These are phyloP conservation scores for Lachancea lanzarotensis DNA, from an alignment of 805 yeast genomes.

Conservation along the genomic window DNA sequence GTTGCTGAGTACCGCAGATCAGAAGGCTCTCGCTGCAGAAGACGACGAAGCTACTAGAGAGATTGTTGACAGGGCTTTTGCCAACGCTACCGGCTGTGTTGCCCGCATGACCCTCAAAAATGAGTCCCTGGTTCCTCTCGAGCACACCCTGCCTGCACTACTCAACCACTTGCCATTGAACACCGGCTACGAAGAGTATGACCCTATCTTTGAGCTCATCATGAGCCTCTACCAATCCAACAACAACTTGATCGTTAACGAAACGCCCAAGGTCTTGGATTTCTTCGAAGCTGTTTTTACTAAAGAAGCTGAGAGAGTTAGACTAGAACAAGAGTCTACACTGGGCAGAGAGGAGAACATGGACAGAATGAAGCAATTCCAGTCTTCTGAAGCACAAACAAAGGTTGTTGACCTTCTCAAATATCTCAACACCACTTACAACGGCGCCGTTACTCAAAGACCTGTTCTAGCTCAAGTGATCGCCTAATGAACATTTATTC, in stretches of 20 bases:
- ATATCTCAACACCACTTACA: conserved; percentile 57
- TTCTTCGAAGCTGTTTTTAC: conserved; percentile 64
- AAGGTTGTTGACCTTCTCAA: conserved; percentile 67
- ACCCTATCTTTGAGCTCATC: conserved; percentile 78
- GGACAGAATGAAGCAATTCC: conserved; percentile 74
- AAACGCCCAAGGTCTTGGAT: conserved; percentile 58
- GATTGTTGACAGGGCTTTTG: conserved; percentile 73
- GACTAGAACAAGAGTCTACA: conserved; percentile 64
- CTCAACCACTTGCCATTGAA: conserved; percentile 76
- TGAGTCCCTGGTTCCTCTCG: conserved; percentile 66
- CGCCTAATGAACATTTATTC: conserved; percentile 18
- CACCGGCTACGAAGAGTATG: conserved; percentile 87
- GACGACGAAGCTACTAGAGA: conserved; percentile 74
- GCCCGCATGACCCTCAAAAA: conserved; percentile 81
- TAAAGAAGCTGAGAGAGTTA: conserved; percentile 69
- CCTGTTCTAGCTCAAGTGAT: conserved; percentile 33
- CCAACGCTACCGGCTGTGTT: conserved; percentile 96
- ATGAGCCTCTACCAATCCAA: conserved; percentile 62
- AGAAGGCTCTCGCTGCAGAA: conserved; percentile 47
- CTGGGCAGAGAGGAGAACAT: conserved; percentile 80
- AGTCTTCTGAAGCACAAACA: conserved; percentile 54
- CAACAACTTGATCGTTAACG: conserved; percentile 45
- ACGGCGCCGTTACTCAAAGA: conserved; percentile 53
- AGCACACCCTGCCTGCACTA: conserved; percentile 67
- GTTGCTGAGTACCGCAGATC: conserved; percentile 71